These are phyloP conservation scores for Pestalotiopsis fici DNA, from an alignment of 2,329 filamentous ascomycete genomes.

Conservation along the genomic window DNA sequence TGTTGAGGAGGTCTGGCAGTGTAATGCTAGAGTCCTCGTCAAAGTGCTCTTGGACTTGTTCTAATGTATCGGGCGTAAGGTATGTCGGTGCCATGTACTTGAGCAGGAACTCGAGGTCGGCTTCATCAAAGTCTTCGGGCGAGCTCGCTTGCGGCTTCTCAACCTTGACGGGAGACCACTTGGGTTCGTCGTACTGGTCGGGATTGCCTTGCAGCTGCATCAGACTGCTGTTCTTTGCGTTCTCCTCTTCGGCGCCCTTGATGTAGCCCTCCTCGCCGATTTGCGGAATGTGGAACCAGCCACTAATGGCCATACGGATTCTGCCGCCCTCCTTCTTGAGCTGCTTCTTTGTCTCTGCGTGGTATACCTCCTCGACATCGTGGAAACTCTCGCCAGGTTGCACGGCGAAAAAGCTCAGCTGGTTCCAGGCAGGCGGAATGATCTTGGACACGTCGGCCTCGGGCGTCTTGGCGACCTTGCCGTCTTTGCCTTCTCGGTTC, in stretches of 20 bases:
- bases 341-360: slow-evolving; percentile 59
- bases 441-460: slow-evolving; percentile 75
- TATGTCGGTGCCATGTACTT: slow-evolving; percentile 90
- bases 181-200: slow-evolving; percentile 84
- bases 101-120: slow-evolving; percentile 85
- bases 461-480: slow-evolving; percentile 77
- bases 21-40: slow-evolving; percentile 82
- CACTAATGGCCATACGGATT: slow-evolving; percentile 95
- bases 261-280: slow-evolving; percentile 90
- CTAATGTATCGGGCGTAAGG: slow-evolving; percentile 86
- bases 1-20: slow-evolving; percentile 74
- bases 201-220: slow-evolving; percentile 91
- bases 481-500: slow-evolving; percentile 65
- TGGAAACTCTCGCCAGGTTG: slow-evolving; percentile 99
- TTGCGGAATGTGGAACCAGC: slow-evolving; percentile 99
- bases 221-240: slow-evolving; percentile 86
- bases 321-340: slow-evolving; percentile 71
- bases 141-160: slow-evolving; percentile 38
- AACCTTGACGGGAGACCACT: slow-evolving; percentile 55
- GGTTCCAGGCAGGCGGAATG: slow-evolving; percentile 95
- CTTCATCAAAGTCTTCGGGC: slow-evolving; percentile 66
- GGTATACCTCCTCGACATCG: slow-evolving; percentile 97
- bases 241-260: slow-evolving; percentile 79
- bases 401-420: slow-evolving; percentile 96
- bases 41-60: slow-evolving; percentile 79